phyloP scores from a whole-genome alignment of 345 rosid species.

The Pugionium dolabratum region DNA sequence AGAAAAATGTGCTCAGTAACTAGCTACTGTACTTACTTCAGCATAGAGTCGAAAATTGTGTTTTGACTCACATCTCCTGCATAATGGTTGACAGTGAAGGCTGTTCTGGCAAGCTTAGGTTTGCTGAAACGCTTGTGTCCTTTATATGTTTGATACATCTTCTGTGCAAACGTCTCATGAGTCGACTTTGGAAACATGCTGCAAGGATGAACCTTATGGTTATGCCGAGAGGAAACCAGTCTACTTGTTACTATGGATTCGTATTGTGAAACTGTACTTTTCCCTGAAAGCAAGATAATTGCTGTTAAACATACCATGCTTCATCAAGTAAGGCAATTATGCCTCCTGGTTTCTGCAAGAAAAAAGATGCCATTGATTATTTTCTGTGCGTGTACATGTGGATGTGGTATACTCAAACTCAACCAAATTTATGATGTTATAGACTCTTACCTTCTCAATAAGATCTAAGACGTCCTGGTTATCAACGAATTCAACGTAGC shows the following conservation, averaged over 20 bases:
- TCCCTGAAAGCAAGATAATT: neutral
- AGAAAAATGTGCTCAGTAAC: slow-evolving; percentile 26
- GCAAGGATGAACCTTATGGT: slow-evolving; percentile 34
- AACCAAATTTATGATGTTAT: slow-evolving; percentile 13
- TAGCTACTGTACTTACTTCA: slow-evolving; percentile 24
- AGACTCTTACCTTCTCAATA: slow-evolving; percentile 57
- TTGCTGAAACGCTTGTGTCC: slow-evolving; percentile 73
- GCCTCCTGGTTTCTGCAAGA: slow-evolving; percentile 81
- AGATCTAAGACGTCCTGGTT: slow-evolving; percentile 80
- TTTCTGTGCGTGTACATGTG: slow-evolving; percentile 3
- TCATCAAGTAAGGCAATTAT: slow-evolving; percentile 75
- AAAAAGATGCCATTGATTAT: slow-evolving; percentile 12
- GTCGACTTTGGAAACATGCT: slow-evolving; percentile 88
- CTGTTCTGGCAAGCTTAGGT: slow-evolving; percentile 71
- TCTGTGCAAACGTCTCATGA: slow-evolving; percentile 78
- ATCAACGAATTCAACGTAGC: slow-evolving; percentile 75
- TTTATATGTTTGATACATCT: slow-evolving; percentile 75
- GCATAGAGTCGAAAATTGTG: slow-evolving; percentile 8
- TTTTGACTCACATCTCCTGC: slow-evolving; percentile 68
- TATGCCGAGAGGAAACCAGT: slow-evolving; percentile 12
- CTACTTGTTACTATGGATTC: slow-evolving; percentile 14
- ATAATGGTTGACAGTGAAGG: slow-evolving; percentile 73
- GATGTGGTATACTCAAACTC: neutral
- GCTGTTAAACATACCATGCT: slow-evolving; percentile 58
- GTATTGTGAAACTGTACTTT: slow-evolving; percentile 4